A percentile compares a stretch with the other conserved stretches of the same genome.
Evolutionary conservation across 2,329 filamentous ascomycete genomes (phyloP).

Genomic region (Curvularia eragrostidis): DNA sequence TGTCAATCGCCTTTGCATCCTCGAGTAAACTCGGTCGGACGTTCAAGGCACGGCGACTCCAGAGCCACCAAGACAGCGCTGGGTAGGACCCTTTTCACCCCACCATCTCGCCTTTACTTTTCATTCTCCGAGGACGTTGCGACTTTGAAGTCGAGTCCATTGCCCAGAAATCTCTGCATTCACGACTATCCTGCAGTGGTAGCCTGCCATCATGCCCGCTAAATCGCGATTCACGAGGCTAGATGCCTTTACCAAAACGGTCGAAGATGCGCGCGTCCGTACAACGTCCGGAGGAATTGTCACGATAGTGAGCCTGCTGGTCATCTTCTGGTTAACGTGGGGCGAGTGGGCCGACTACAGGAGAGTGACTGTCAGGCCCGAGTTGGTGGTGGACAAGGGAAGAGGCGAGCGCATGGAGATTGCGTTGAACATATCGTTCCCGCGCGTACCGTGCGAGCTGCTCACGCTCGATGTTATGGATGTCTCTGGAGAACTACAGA

Average conservation of each 20-base stretch:
- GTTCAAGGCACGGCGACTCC: conserved; percentile 11
- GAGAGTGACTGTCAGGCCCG: conserved; percentile 82
- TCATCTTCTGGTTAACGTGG: conserved; percentile 88
- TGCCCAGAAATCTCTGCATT: not conserved
- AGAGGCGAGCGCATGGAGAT: conserved; percentile 99
- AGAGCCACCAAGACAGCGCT: conserved; percentile 14
- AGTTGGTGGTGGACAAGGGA: conserved; percentile 95
- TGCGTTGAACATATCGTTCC: conserved; percentile 95
- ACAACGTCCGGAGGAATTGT: conserved; percentile 96
- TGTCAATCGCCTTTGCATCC: conserved; percentile 23
- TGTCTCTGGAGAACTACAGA: conserved; percentile 95
- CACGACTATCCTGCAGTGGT: conserved; percentile 20
- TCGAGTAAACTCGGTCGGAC: conserved; percentile 7
- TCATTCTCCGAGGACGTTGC: conserved; percentile 11
- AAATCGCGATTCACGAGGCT: conserved; percentile 96
- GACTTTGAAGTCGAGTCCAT: conserved; percentile 1
- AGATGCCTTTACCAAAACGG: conserved; percentile 98
- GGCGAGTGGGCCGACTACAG: conserved; percentile 97
- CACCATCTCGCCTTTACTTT: conserved; percentile 21
- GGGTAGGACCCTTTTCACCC: conserved; percentile 18
- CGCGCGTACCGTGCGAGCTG: conserved; percentile 90
- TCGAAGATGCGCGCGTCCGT: conserved; percentile 95
- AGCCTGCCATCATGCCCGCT: conserved; percentile 68
- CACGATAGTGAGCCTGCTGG: conserved; percentile 85
- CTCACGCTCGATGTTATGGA: conserved; percentile 99